Evolutionary conservation across 2,329 filamentous ascomycete genomes (phyloP).

Genomic region (Sphaceloma murrayae): DNA sequence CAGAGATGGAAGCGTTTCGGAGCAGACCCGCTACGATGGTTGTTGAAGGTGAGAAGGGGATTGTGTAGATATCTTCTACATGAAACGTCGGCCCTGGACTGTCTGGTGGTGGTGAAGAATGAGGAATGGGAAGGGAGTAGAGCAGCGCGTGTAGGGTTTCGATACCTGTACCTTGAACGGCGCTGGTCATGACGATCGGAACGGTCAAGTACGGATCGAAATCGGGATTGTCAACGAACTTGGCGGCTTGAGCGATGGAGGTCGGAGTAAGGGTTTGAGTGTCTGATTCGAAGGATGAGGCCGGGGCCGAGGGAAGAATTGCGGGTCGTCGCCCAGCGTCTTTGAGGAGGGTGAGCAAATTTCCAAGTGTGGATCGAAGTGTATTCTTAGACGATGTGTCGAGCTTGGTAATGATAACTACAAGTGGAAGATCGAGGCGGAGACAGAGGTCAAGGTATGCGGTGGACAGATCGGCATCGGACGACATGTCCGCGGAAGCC

Average conservation of each 20-base stretch:
- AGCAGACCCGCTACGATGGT: slow-evolving; percentile 75
- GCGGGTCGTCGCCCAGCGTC: slow-evolving; percentile 61
- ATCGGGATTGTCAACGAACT: slow-evolving; percentile 44
- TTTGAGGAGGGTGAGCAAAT: slow-evolving; percentile 69
- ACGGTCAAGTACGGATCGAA: slow-evolving; percentile 46
- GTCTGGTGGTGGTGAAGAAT: slow-evolving; percentile 29
- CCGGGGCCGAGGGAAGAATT: slow-evolving; percentile 45
- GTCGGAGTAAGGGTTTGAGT: slow-evolving; percentile 47
- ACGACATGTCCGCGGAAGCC: slow-evolving; percentile 30
- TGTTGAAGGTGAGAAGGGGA: slow-evolving; percentile 33
- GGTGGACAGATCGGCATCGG: slow-evolving; percentile 61
- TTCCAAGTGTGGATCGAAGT: slow-evolving; percentile 60
- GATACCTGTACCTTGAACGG: slow-evolving; percentile 75
- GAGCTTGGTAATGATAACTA: slow-evolving; percentile 81
- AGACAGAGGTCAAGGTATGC: slow-evolving; percentile 80
- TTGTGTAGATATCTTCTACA: slow-evolving; percentile 79
- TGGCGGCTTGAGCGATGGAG: slow-evolving; percentile 51
- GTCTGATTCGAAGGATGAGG: slow-evolving; percentile 33
- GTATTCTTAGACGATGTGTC: slow-evolving; percentile 70
- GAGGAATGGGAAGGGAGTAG: slow-evolving; percentile 48
- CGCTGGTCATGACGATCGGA: slow-evolving; percentile 80
- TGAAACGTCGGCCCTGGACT: slow-evolving; percentile 49
- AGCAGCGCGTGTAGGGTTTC: slow-evolving; percentile 73
- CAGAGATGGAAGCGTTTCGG: slow-evolving; percentile 63
- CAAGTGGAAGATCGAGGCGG: slow-evolving; percentile 65